Conservation (phyloP, 1,284 basidiomycete species). For the Vanrija sp. region DNA sequence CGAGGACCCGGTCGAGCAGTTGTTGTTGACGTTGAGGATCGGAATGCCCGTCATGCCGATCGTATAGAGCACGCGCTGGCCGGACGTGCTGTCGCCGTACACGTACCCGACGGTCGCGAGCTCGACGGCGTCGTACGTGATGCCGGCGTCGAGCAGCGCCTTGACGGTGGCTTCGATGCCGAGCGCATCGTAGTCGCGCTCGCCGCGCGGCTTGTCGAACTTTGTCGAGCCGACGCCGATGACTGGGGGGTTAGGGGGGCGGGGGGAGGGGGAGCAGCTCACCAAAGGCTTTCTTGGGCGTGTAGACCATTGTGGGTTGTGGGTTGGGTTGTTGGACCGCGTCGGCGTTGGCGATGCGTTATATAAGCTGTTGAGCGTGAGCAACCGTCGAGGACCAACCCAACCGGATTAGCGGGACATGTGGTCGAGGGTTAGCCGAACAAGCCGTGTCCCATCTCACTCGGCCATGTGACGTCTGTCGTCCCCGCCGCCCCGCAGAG, state of each 20-base stretch:
- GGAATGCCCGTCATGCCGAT: slow-evolving; percentile 21
- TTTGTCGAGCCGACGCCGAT: slow-evolving; percentile 23
- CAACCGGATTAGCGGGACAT: too few species aligned
- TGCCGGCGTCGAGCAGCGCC: slow-evolving; percentile 17
- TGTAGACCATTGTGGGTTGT: slow-evolving; percentile 9
- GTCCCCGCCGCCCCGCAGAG: too few species aligned
- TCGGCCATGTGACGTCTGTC: too few species aligned
- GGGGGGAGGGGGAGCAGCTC: background rate
- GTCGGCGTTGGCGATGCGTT: background rate
- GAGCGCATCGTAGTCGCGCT: slow-evolving; percentile 19
- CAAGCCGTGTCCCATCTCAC: too few species aligned
- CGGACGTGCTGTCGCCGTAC: slow-evolving; percentile 18
- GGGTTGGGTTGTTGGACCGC: background rate
- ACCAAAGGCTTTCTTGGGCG: slow-evolving; percentile 15
- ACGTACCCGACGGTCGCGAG: slow-evolving; percentile 14
- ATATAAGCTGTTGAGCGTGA: background rate
- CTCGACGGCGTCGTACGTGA: slow-evolving; percentile 18
- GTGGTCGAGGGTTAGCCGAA: too few species aligned
- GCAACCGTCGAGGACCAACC: too few species aligned
- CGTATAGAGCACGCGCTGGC: slow-evolving; percentile 20
- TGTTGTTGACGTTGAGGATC: slow-evolving; percentile 21
- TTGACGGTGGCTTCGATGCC: slow-evolving; percentile 21
- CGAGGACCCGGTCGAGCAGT: slow-evolving; percentile 19
- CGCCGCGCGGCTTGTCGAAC: slow-evolving; percentile 21
- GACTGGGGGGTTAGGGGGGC: slow-evolving; percentile 2